Conservation (phyloP, 169 alveolate species). For the Eimeria zaria region DNA sequence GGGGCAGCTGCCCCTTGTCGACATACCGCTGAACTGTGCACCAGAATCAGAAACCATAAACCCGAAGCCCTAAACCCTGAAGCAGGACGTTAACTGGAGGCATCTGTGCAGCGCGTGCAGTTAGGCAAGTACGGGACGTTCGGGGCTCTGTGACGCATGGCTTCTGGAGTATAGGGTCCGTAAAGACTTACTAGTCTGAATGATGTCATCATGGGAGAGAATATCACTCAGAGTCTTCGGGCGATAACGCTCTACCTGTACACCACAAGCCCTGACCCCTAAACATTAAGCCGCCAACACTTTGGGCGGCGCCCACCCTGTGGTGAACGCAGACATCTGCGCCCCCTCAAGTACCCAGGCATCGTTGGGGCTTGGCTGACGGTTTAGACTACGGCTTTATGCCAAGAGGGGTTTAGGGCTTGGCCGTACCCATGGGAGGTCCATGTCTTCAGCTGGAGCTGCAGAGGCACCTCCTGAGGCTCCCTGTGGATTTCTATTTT, state of each 20-base stretch:
- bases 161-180: no score
- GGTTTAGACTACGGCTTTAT: not conserved
- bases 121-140: not conserved
- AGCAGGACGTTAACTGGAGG: not conserved
- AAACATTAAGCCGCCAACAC: not conserved
- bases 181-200: conserved; percentile 93
- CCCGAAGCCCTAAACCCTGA: not conserved
- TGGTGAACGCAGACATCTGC: not conserved
- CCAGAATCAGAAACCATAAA: not conserved
- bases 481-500: conserved; percentile 12
- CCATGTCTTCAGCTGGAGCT: not conserved
- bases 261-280: not conserved
- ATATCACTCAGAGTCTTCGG: conserved; percentile 97
- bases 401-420: not conserved
- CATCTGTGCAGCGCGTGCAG: not conserved
- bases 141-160: not conserved
- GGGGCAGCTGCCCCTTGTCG: conserved; percentile 82
- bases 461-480: not conserved
- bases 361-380: not conserved
- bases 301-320: not conserved
- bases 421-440: conserved; percentile 23
- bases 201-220: conserved; percentile 97
- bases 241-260: conserved; percentile 98
- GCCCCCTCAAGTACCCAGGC: not conserved
- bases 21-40: conserved; percentile 75